Evolutionary conservation across 1,284 basidiomycete genomes (phyloP), one percentile per base, ranked within the genome.

Genomic region (Bjerkandera adusta): DNA sequence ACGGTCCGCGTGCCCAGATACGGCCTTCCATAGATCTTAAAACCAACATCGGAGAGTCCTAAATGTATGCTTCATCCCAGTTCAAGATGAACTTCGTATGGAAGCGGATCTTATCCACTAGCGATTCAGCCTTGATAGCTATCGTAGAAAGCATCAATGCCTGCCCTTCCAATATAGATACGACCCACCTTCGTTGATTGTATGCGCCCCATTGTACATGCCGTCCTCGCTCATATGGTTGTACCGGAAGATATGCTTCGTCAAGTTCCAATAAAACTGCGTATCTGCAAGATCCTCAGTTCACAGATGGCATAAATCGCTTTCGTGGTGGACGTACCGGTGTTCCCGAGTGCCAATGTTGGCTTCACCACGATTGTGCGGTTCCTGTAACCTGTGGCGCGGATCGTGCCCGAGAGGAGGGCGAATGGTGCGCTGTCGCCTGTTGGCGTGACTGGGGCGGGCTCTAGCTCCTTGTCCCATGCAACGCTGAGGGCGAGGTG

Each of bases 401-500:
- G 16, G 54, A 81, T 76, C 3, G 72, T 77, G 2, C 74, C 76
- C n/a, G 70, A 67, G 3, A 82, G 63, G 12, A 82, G 48, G 20
- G 64, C 57, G 60, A 71, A 84, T 10, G 77, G 69, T 5, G 72
- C 29, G 5, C 24, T 67, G 18, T 68, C 65, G 12, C 63, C 60
- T 3, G 65, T 68, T 12, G 80, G 76, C 2, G 80, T 75, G 5
- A 73, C 62, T 1, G 81, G 79, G 4, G 81, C 74, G 4, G 81
- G 78, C 43, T 81, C 73, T 10, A 80, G 65, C n/a, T 68, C 68
- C 1, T 65, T 64, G 6, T 65, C 65, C 48, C 67, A 73, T 3
- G 72, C 68, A 42, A 76, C 68, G 16, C 62, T 61, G 13, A 75
- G 66, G 12, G 69, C 56, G 39, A 65, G 53, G 11, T 63, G 65